Percentiles rank a stretch among this genome's conserved stretches.
Conservation (phyloP, 495 filamentous ascomycete species). For the Penicillium argentinense region DNA sequence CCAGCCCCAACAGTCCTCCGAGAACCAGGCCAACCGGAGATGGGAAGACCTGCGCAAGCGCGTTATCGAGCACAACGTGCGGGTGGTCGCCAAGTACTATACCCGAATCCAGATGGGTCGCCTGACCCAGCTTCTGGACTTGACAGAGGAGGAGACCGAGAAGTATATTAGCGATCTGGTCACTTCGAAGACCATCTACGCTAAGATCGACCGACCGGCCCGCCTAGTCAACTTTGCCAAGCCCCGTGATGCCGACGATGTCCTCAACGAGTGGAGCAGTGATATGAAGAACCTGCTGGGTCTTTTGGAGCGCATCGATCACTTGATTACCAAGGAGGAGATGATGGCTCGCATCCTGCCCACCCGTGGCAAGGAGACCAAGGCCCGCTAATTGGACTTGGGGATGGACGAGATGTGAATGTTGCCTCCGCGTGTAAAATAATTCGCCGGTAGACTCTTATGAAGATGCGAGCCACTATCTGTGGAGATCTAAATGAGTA, state of each 20-base stretch:
- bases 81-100: slow-evolving; percentile 97
- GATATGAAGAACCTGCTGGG: slow-evolving; percentile 98
- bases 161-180: slow-evolving; percentile 96
- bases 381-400: slow-evolving; percentile 35
- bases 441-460: slow-evolving; percentile 35
- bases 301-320: slow-evolving; percentile 89
- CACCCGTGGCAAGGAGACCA: slow-evolving; percentile 55
- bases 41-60: slow-evolving; percentile 96
- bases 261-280: slow-evolving; percentile 97
- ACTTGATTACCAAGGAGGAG: slow-evolving; percentile 99
- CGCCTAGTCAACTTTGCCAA: slow-evolving; percentile 90
- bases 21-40: slow-evolving; percentile 74
- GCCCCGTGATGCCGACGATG: slow-evolving; percentile 92
- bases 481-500: no score
- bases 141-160: slow-evolving; percentile 94
- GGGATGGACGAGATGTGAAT: slow-evolving; percentile 15
- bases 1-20: slow-evolving; percentile 56
- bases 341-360: slow-evolving; percentile 98
- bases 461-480: slow-evolving; percentile 8
- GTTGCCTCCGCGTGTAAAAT: slow-evolving; percentile 33
- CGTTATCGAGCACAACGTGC: slow-evolving; percentile 98
- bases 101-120: slow-evolving; percentile 91
- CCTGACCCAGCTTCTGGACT: slow-evolving; percentile 82
- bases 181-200: slow-evolving; percentile 93
- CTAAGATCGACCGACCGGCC: slow-evolving; percentile 94